Evolutionary conservation across 192 early-diverging fungal species (phyloP).

Genomic region (Podila epicladia): DNA sequence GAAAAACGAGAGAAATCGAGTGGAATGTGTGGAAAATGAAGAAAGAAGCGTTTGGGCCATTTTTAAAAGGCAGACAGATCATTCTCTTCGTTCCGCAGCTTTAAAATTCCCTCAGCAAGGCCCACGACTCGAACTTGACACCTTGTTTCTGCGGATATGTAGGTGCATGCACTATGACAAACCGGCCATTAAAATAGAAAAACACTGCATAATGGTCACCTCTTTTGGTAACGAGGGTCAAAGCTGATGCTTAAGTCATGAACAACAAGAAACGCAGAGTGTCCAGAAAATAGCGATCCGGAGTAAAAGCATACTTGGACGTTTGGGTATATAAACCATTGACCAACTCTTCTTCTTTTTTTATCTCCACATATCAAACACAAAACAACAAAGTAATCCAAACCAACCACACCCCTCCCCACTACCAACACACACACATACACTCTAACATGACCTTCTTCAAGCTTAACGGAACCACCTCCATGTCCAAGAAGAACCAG

Average conservation of each 20-base stretch:
- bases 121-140: no score
- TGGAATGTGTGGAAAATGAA: no score
- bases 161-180: no score
- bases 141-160: no score
- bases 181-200: not conserved
- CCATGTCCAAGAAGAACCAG: constrained; percentile 32
- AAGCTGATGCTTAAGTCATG: not conserved
- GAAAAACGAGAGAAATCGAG: no score
- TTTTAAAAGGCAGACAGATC: no score
- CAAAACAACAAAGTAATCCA: not conserved
- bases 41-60: no score
- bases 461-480: constrained; percentile 7
- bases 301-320: not conserved
- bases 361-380: not conserved
- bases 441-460: constrained; percentile 12
- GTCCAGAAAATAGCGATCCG: not conserved
- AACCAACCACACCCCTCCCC: not conserved
- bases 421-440: not conserved
- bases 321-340: not conserved
- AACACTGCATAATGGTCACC: not conserved
- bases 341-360: not conserved
- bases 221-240: constrained; percentile 4
- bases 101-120: no score
- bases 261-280: not conserved
- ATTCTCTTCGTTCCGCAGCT: no score